Conservation (phyloP, 2,329 filamentous ascomycete species). For the Pseudogymnoascus sp. region DNA sequence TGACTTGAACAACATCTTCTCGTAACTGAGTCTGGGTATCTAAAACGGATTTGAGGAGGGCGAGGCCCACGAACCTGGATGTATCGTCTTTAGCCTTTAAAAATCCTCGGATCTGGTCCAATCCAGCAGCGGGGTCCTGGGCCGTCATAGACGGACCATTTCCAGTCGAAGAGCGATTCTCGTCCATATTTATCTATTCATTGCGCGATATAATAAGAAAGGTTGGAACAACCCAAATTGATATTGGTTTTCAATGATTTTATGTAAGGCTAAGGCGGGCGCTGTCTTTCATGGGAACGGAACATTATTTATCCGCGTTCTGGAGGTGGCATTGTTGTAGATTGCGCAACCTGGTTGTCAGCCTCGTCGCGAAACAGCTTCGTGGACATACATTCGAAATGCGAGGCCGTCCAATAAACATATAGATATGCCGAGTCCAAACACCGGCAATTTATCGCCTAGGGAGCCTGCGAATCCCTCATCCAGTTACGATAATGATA, state of each 20-base stretch:
- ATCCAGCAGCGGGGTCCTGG: slow-evolving; percentile 18
- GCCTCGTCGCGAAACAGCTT: not conserved
- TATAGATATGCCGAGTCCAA: slow-evolving; percentile 29
- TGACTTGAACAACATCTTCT: slow-evolving; percentile 38
- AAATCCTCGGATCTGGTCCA: slow-evolving; percentile 47
- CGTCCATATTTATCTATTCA: not conserved
- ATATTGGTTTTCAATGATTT: not conserved
- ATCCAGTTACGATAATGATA: slow-evolving; percentile 14
- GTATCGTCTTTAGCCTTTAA: slow-evolving; percentile 58
- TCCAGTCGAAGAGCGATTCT: not conserved
- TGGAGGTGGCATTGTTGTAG: not conserved
- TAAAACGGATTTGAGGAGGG: slow-evolving; percentile 57
- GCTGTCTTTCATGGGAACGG: not conserved
- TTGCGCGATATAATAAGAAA: not conserved
- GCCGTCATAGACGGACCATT: slow-evolving; percentile 6
- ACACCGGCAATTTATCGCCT: slow-evolving; percentile 20
- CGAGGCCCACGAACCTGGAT: slow-evolving; percentile 59
- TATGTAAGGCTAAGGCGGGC: not conserved
- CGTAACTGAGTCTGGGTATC: slow-evolving; percentile 50
- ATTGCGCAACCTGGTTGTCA: slow-evolving; percentile 9
- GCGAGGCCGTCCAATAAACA: not conserved
- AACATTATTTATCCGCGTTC: not conserved
- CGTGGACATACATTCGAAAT: slow-evolving; percentile 8
- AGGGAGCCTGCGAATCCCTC: slow-evolving; percentile 20
- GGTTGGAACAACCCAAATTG: not conserved